Conservation (phyloP, 169 alveolate genomes). For the Miamiensis avidus region DNA sequence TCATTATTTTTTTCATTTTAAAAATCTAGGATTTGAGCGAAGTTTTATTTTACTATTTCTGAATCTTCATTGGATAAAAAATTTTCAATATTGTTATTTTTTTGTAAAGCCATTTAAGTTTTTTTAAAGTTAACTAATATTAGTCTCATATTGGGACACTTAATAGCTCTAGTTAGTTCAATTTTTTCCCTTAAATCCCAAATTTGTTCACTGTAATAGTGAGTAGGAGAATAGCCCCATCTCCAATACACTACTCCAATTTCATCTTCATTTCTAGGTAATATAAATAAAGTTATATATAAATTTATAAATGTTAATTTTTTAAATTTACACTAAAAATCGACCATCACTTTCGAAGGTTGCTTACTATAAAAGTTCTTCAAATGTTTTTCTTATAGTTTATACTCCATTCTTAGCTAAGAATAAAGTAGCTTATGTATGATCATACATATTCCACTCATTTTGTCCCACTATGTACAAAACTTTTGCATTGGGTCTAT, state of each 20-base stretch:
- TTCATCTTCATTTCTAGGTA: slow-evolving; percentile 29
- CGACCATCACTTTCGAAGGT: slow-evolving; percentile 20
- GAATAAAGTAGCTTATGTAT: slow-evolving; percentile 26
- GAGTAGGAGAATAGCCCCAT: slow-evolving; percentile 36
- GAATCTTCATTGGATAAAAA: slow-evolving; percentile 17
- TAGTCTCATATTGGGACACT: slow-evolving; percentile 34
- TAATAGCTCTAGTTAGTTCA: slow-evolving; percentile 38
- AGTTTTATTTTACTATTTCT: slow-evolving; percentile 19
- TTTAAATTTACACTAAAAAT: slow-evolving; percentile 18
- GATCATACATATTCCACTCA: slow-evolving; percentile 12
- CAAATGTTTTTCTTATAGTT: slow-evolving; percentile 34
- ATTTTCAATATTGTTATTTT: slow-evolving; percentile 14
- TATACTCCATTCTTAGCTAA: slow-evolving; percentile 26
- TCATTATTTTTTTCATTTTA: slow-evolving; percentile 25
- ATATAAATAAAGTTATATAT: not conserved
- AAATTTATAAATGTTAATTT: not conserved
- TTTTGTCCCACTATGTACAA: not conserved
- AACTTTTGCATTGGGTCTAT: not conserved
- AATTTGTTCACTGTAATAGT: slow-evolving; percentile 35
- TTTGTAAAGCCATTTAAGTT: slow-evolving; percentile 19
- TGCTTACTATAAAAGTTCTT: slow-evolving; percentile 8
- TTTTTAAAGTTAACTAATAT: slow-evolving; percentile 38
- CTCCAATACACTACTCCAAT: slow-evolving; percentile 35
- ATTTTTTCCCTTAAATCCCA: slow-evolving; percentile 46
- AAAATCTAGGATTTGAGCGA: slow-evolving; percentile 34